Base-by-base conservation (phyloP, 495 filamentous ascomycete species). In the Penicillium cataractarum region DNA sequence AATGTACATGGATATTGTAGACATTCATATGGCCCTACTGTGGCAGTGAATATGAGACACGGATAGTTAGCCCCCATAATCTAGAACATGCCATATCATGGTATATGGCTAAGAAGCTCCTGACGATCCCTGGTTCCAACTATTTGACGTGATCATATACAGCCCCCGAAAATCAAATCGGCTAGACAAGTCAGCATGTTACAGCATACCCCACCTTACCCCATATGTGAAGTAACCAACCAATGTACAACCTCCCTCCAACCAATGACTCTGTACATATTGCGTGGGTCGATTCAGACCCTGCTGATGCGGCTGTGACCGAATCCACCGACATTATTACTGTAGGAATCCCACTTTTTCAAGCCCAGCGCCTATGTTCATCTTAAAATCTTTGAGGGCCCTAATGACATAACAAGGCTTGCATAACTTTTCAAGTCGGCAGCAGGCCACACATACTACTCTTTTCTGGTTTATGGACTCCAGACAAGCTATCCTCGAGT, bases 371-470 rank as follows among this genome's bases (percentile, higher is more conserved):
- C 35, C 31, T 40, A 22, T 33, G 40, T 39, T 22, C 55, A 24
- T 57, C 55, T 48, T 48, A 57, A 48, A 35, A 12, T 22, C 10
- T 22, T 57, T 24, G 13, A 22, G 40, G n/a, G 8, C 39, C 24
- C 27, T n/a, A 21, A 22, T 57, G 55, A 57, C 55, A 48, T 57
- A 57, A 57, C 27, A 27, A 32, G 8, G n/a, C n/a, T 27, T 9
- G 4, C n/a, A 31, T 13, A 8, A 22, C 15, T n/a, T 29, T 48
- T 48, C 27, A 24, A 19, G 35, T 39, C 15, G 21, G 35, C 22
- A 13, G 26, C 35, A 15, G 9, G 6, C 22, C 4, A 15, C 35
- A 6, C 26, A 15, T 17, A 2, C 35, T 39, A 9, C 2, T 17
- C 42, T 1, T 29, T 22, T 10, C 29, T 13, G n/a, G 27, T 44